Conservation (phyloP, 345 rosid genomes). For the Crucihimalaya himalaica region DNA sequence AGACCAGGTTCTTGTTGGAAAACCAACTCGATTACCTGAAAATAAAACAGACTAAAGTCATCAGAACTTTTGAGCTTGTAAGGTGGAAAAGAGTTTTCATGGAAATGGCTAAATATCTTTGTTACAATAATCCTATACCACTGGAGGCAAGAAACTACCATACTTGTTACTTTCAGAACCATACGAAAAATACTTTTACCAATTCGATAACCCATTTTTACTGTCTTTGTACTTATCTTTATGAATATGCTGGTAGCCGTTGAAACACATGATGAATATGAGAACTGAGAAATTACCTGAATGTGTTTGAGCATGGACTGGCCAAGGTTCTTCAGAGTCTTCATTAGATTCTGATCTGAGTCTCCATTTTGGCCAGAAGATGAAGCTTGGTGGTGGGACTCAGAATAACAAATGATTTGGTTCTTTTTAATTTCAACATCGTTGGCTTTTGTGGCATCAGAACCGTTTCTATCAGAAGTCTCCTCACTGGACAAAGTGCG, state of each 20-base stretch:
- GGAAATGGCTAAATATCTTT: neutral
- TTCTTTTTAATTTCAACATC: constrained; percentile 30
- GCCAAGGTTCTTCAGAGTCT: constrained; percentile 68
- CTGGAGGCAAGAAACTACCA: neutral
- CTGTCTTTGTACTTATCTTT: neutral
- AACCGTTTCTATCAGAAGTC: constrained; percentile 40
- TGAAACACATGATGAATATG: neutral
- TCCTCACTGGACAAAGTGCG: constrained; percentile 49
- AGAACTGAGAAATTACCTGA: constrained; percentile 55
- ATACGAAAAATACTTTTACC: neutral
- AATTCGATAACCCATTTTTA: neutral
- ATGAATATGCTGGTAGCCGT: neutral
- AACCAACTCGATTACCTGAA: constrained; percentile 71
- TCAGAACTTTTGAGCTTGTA: constrained; percentile 16
- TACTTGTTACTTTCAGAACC: neutral
- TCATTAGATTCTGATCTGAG: constrained; percentile 60
- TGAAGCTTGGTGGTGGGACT: constrained; percentile 35
- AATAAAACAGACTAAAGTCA: neutral
- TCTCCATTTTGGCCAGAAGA: constrained; percentile 48
- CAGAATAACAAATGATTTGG: constrained; percentile 29
- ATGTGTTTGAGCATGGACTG: constrained; percentile 87
- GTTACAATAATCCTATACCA: neutral
- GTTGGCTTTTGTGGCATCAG: constrained; percentile 43
- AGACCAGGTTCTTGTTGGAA: constrained; percentile 79
- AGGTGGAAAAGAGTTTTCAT: neutral